Base-by-base conservation (phyloP, 345 rosid genomes). In the Boechera divaricarpa region DNA sequence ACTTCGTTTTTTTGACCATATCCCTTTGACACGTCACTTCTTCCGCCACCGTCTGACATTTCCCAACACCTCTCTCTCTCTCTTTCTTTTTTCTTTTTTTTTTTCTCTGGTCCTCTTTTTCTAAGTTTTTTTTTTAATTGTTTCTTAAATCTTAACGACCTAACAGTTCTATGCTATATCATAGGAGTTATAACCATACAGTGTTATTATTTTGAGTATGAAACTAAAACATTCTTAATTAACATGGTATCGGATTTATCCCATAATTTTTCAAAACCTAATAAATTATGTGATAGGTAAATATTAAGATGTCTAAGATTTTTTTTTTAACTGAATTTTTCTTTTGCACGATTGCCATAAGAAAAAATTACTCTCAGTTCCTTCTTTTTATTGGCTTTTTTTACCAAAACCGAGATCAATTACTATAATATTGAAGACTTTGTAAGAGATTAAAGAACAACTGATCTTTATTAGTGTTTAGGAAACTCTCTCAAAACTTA, bases 11-110 rank as follows among this genome's bases (percentile, higher is more conserved):
- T 31, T 65, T 67, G 29, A 76, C 74, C 63, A 60, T 49, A 29
- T 47, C 42, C 44, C 60, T 73, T 68, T 68, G 79, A 76, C 79
- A 76, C 74, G 74, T 76, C 74, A 67, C 79, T 76, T 76, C 69
- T 51, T 68, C 10, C 70, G 70, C 69, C 62, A 73, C 69, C 73
- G 26, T 68, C 74, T 76, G 79, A 68, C 79, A 59, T 26, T 49
- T 16, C 67, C 52, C 52, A 45, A 47, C 41, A 28, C 52, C 11
- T 8, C 42, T 39, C 42, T 39, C 42, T 36, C 29, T 28, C 16
- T 15, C 7, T 52, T 28, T 75, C 16, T 16, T 16, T 16, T 16
- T 16, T 16, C 16, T 21, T 21, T 21, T 21, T 21, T n/a, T 45
- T 38, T 59, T 41, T 75, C n/a, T 41, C 9, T 35, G 48, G 56